These are phyloP conservation scores for Penicillium italicum DNA, from an alignment of 2,329 filamentous ascomycete species.

Conservation along the genomic window DNA sequence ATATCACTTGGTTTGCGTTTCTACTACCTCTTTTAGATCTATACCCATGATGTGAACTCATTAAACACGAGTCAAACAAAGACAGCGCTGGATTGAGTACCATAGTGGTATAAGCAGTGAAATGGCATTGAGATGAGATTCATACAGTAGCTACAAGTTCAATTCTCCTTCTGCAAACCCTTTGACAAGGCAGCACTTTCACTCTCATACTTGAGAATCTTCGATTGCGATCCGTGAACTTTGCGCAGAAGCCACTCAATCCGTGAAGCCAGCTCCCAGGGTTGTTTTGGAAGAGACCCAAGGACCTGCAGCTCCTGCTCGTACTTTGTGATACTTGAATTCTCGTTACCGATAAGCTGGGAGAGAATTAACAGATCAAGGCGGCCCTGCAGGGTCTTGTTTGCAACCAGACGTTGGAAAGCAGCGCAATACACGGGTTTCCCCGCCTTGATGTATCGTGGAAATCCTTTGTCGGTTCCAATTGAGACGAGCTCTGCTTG, in stretches of 20 bases:
- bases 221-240: constrained; percentile 67
- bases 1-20: not conserved
- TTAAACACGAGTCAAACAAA: not conserved
- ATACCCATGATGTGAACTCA: not conserved
- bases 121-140: not conserved
- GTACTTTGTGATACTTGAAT: constrained; percentile 68
- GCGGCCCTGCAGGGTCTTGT: constrained; percentile 68
- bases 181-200: constrained; percentile 71
- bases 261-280: constrained; percentile 62
- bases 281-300: constrained; percentile 67
- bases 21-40: not conserved
- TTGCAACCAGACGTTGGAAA: constrained; percentile 67
- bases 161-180: constrained; percentile 57
- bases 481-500: constrained; percentile 83
- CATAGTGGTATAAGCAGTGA: not conserved
- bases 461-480: constrained; percentile 68
- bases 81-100: not conserved
- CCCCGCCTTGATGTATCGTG: constrained; percentile 71
- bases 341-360: constrained; percentile 69
- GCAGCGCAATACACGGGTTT: constrained; percentile 84
- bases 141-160: constrained; percentile 3
- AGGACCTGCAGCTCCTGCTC: constrained; percentile 73
- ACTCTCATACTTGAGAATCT: constrained; percentile 68
- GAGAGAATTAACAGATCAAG: constrained; percentile 68
- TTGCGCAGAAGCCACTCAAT: constrained; percentile 71